These are phyloP conservation scores for Eucalyptus sp. DNA, from an alignment of 345 rosid genomes.

Conservation along the genomic window DNA sequence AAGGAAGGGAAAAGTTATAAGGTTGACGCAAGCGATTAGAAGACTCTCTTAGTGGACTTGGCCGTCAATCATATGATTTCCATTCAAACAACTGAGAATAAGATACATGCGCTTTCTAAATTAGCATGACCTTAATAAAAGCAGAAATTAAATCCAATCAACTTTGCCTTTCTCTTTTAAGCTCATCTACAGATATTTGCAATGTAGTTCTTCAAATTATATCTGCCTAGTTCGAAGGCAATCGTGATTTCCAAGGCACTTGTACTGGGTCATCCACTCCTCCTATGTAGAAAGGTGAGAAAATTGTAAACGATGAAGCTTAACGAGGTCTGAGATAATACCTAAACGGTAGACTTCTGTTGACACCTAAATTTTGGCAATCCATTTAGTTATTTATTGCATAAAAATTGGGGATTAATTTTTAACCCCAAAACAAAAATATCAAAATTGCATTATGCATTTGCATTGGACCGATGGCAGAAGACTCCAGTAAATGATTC, in stretches of 20 bases:
- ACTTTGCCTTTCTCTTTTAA: neutral
- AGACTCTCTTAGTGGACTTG: neutral
- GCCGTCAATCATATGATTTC: neutral
- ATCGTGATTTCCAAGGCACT: neutral
- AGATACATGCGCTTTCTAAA: neutral
- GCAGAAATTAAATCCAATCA: neutral
- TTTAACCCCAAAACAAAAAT: no score
- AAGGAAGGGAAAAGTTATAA: neutral
- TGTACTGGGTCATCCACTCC: neutral
- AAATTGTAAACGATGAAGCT: neutral
- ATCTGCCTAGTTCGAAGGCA: neutral
- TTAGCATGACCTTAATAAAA: neutral
- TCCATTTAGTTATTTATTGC: no score
- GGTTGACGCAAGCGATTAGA: neutral
- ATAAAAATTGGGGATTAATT: no score
- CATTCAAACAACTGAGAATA: neutral
- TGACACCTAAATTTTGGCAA: no score
- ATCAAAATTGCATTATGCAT: no score
- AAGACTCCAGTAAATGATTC: no score
- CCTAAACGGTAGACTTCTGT: slow-evolving; percentile 54
- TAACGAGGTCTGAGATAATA: neutral
- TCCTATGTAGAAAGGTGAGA: neutral
- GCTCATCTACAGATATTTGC: neutral
- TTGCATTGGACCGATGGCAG: no score
- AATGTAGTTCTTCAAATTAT: neutral